These are phyloP conservation scores for Oryza officinalis DNA, from an alignment of 176 grass and related monocot species.

Conservation along the genomic window DNA sequence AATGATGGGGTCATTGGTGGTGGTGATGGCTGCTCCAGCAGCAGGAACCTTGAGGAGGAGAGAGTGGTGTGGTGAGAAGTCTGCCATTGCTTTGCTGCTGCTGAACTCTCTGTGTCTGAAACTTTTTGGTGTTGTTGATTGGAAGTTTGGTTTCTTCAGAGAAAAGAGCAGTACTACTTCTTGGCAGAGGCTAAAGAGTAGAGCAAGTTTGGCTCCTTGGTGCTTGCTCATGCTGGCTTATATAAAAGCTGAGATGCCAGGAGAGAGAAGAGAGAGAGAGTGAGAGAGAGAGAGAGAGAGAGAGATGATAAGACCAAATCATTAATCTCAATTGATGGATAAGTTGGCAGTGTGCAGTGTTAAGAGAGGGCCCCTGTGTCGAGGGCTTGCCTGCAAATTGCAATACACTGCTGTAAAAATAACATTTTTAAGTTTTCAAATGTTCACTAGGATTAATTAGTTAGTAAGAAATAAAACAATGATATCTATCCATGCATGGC, in stretches of 20 bases:
- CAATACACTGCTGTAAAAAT: background rate
- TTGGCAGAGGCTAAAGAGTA: constrained; percentile 3
- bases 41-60: constrained; percentile 47
- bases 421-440: constrained; percentile 6
- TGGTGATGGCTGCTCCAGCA: constrained; percentile 6
- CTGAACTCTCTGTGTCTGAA: constrained; percentile 20
- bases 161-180: background rate
- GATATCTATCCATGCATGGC: background rate
- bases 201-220: constrained; percentile 29
- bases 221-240: constrained; percentile 48
- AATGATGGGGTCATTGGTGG: constrained; percentile 27
- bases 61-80: constrained; percentile 43
- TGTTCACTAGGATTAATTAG: background rate
- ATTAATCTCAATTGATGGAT: constrained; percentile 61
- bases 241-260: constrained; percentile 44
- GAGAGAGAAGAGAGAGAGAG: background rate
- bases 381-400: constrained; percentile 8
- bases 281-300: background rate
- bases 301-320: constrained; percentile 52
- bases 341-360: constrained; percentile 52
- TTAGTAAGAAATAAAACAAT: background rate
- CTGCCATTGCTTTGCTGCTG: constrained; percentile 37
- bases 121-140: constrained; percentile 6
- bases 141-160: constrained; percentile 35
- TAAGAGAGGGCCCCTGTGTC: constrained; percentile 47